Conservation (phyloP, 75 land plant genomes). For the Gnetum montanum region DNA sequence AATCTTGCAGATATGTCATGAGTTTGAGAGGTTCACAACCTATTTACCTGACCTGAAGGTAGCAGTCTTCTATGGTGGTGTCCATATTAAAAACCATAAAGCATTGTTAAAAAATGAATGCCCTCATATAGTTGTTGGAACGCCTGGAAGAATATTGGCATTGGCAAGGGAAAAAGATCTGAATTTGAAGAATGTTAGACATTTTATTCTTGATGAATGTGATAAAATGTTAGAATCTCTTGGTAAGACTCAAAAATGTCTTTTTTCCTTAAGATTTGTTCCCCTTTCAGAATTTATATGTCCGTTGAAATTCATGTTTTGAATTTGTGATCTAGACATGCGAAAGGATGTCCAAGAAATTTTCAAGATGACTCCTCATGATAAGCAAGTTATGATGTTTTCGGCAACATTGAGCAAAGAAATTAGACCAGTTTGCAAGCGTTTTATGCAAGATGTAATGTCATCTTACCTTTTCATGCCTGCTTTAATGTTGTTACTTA, state of each 20-base stretch:
- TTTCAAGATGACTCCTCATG: constrained; percentile 98
- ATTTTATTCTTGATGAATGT: constrained; percentile 98
- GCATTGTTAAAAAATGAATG: constrained; percentile 93
- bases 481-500: neutral
- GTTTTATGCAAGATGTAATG: constrained; percentile 99
- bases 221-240: constrained; percentile 99
- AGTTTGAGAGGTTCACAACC: constrained; percentile 94
- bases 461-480: neutral
- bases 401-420: constrained; percentile 99
- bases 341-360: constrained; percentile 98
- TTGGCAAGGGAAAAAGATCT: constrained; percentile 87
- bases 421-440: constrained; percentile 98
- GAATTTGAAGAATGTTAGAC: constrained; percentile 88
- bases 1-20: constrained; percentile 79
- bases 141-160: constrained; percentile 89
- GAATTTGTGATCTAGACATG: constrained; percentile 68
- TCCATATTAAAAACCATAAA: constrained; percentile 81
- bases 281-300: neutral
- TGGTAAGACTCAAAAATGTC: constrained; percentile 32
- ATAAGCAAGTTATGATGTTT: constrained; percentile 99
- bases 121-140: constrained; percentile 97
- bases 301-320: too few relatives aligned
- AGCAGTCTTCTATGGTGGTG: constrained; percentile 97
- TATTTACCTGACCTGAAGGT: constrained; percentile 88
- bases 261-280: neutral